Evolutionary conservation across 2,329 filamentous ascomycete genomes (phyloP), one percentile per base, ranked within the genome.

Genomic region (Trichoderma koningiopsis): DNA sequence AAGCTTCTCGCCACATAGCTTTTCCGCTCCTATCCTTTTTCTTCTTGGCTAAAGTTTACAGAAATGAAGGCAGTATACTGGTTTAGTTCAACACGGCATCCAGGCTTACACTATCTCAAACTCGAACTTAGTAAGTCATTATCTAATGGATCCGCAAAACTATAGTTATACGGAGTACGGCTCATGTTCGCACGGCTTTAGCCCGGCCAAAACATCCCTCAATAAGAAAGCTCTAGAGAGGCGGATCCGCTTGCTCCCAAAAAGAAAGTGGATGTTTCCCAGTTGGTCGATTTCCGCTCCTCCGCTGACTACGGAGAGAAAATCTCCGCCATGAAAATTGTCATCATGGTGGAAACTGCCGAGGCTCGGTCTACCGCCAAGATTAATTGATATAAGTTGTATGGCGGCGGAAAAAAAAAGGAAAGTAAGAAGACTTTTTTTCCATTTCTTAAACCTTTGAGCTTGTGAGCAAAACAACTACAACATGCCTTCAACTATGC

Each of bases 401-500:
- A 43, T 19, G 19, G 40, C 16, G 16, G 40, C 40, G 14, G 19
- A n/a, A n/a, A 43, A 43, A 8, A 43, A 8, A 8, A 43, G 3
- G 27, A 27, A 27, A 27, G 27, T 27, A 27, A 27, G 27, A 27
- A 27, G 27, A 2, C 27, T 27, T 27, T 27, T 29, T 10, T 3
- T 22, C 27, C 11, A 11, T 22, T 8, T 5, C n/a, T 22, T 22
- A 14, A 11, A n/a, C 31, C 4, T n/a, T 13, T 33, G 22, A n/a
- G 4, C 2, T 1, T 29, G 43, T n/a, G 35, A 35, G 53, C 22
- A 43, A 0, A 35, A 14, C 31, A 29, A 2, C 31, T 40, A 19
- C 29, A 53, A 19, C 40, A 73, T 74, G 73, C 37, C 74, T 8
- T 47, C 69, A 47, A 62, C 65, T 53, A 79, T 79, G 77, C 72